A percentile compares a stretch with the other conserved stretches of the same genome.
Evolutionary conservation across 306 rosid species (phyloP).

Genomic region (Quercus alba): DNA sequence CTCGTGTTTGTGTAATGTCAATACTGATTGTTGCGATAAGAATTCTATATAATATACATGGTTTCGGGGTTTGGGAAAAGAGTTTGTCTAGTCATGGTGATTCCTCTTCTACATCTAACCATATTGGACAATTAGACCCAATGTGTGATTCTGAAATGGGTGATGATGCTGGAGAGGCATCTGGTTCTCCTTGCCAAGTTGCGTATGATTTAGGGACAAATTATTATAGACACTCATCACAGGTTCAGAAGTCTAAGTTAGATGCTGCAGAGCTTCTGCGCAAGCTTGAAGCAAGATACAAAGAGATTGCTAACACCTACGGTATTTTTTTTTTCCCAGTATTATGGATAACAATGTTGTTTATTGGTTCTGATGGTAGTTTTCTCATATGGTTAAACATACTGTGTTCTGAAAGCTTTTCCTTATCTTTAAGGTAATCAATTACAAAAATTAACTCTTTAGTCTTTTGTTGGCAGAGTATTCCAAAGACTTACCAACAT

Average conservation of each 20-base stretch:
- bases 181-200: conserved; percentile 18
- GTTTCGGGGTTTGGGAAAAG: conserved; percentile 85
- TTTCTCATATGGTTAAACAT: conserved; percentile 6
- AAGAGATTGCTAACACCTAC: conserved; percentile 41
- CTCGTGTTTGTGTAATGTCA: conserved; percentile 80
- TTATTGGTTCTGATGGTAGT: not conserved
- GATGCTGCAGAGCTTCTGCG: conserved; percentile 53
- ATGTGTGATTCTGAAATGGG: not conserved
- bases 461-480: conserved; percentile 44
- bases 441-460: not conserved
- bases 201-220: conserved; percentile 18
- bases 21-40: conserved; percentile 76
- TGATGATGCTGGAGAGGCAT: conserved; percentile 23
- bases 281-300: conserved; percentile 56
- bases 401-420: not conserved
- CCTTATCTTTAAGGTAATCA: not conserved
- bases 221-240: conserved; percentile 19
- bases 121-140: conserved; percentile 7
- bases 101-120: conserved; percentile 21
- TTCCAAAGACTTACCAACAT: conserved; percentile 67
- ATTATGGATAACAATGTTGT: too few species aligned
- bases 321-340: conserved; percentile 32
- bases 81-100: conserved; percentile 41
- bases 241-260: conserved; percentile 31
- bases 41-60: conserved; percentile 67